Percentiles rank a stretch among this genome's conserved stretches.
phyloP scores from a whole-genome alignment of 768 basidiomycete species.

The Mrakia hoshinonis region DNA sequence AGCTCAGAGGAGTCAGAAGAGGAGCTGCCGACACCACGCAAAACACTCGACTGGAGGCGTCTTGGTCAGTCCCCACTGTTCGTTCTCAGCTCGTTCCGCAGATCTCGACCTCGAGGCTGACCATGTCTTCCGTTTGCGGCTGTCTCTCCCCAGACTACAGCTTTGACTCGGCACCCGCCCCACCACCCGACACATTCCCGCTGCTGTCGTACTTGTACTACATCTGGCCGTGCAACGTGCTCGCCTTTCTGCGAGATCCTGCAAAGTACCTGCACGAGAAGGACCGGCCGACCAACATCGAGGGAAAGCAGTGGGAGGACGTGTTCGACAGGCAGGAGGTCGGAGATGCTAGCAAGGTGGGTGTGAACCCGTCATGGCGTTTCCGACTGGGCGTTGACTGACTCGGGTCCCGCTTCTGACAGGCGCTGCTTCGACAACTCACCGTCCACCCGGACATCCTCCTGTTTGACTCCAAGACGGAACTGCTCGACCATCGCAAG shows the following conservation, averaged over 20 bases:
- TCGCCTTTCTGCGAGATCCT: conserved; percentile 68
- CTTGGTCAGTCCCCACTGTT: not conserved
- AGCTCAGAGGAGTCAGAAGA: not conserved
- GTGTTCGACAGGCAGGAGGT: not conserved
- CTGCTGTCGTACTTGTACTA: conserved; percentile 79
- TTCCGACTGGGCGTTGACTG: not conserved
- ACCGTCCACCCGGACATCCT: conserved; percentile 17
- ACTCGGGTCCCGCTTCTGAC: not conserved
- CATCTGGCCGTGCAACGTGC: conserved; percentile 78
- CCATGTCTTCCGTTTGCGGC: not conserved
- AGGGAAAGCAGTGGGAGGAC: conserved; percentile 38
- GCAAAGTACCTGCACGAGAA: conserved; percentile 54
- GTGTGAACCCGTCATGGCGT: no score
- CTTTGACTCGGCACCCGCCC: conserved; percentile 48
- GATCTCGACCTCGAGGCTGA: not conserved
- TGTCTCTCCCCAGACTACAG: conserved; percentile 44
- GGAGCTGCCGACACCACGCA: not conserved
- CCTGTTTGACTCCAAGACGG: conserved; percentile 13
- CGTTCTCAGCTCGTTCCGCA: not conserved
- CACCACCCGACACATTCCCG: conserved; percentile 51
- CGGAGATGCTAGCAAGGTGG: not conserved
- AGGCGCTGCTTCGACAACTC: conserved; percentile 13
- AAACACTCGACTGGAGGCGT: not conserved
- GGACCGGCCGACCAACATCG: conserved; percentile 11
- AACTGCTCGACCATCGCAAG: conserved; percentile 7